These are phyloP conservation scores for Magnolia sinica DNA, from an alignment of 164 flowering plant genomes.

Conservation along the genomic window DNA sequence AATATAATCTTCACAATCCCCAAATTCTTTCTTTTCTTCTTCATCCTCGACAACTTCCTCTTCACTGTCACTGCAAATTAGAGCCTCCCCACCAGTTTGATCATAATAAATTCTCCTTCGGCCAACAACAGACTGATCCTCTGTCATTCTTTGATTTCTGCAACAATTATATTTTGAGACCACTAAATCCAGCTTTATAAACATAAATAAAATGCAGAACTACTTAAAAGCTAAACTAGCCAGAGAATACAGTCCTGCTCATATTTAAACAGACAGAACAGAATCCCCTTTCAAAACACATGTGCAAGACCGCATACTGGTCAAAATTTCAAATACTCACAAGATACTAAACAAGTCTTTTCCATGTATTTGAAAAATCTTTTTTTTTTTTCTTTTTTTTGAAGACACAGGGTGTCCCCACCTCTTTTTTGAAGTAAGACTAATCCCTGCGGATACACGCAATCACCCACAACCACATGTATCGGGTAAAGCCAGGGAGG, in stretches of 20 bases:
- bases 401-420: no score
- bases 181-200: background rate
- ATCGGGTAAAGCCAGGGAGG: no score
- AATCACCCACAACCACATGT: no score
- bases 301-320: background rate
- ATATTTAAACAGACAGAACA: background rate
- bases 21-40: conserved; percentile 80
- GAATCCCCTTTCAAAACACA: no score
- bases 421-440: no score
- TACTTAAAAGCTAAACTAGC: background rate
- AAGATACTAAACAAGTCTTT: background rate
- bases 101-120: conserved; percentile 97
- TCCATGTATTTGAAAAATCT: no score
- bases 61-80: conserved; percentile 97
- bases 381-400: no score
- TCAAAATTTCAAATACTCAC: background rate
- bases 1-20: conserved; percentile 72
- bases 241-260: background rate
- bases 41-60: conserved; percentile 82
- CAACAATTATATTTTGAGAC: conserved; percentile 11
- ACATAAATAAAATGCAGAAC: background rate
- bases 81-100: conserved; percentile 95
- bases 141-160: conserved; percentile 99
- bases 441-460: no score
- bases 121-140: conserved; percentile 95